A percentile compares a stretch with the other conserved stretches of the same genome.
Evolutionary conservation across 2,329 filamentous ascomycete genomes (phyloP).

Genomic region (Hymenoscyphus fraxineus): DNA sequence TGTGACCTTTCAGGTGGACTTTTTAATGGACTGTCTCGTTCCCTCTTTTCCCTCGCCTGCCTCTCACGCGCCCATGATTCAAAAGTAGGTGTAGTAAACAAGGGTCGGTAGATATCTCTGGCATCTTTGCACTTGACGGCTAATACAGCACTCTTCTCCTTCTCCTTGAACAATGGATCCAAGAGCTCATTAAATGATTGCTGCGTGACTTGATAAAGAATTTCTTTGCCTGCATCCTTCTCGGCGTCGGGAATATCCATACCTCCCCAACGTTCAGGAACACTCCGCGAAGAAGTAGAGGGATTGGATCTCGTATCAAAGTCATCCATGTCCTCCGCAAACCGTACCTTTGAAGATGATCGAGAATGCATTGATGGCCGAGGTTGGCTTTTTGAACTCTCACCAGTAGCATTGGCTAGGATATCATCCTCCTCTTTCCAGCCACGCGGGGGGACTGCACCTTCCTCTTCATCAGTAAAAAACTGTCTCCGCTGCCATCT

Average conservation of each 20-base stretch:
- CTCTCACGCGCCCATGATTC: conserved; percentile 31
- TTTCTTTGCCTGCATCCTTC: conserved; percentile 67
- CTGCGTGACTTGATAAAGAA: conserved; percentile 87
- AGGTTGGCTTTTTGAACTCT: conserved; percentile 44
- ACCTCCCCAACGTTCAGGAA: conserved; percentile 72
- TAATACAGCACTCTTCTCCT: conserved; percentile 71
- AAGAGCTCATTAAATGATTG: conserved; percentile 91
- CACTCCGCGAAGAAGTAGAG: conserved; percentile 67
- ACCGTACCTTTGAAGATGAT: conserved; percentile 76
- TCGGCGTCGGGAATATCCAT: conserved; percentile 78
- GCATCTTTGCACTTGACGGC: conserved; percentile 59
- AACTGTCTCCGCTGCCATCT: conserved; percentile 76
- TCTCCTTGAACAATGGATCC: conserved; percentile 76
- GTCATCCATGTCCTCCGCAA: conserved; percentile 67
- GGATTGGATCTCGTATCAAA: conserved; percentile 68
- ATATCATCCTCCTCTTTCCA: conserved; percentile 61
- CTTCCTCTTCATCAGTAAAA: conserved; percentile 83
- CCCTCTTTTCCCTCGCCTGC: conserved; percentile 14
- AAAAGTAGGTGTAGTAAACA: conserved; percentile 44
- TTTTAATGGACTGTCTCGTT: not conserved
- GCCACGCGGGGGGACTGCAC: conserved; percentile 58
- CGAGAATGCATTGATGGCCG: conserved; percentile 53
- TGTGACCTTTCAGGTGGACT: conserved; percentile 6
- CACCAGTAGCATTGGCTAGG: conserved; percentile 29
- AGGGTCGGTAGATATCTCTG: conserved; percentile 53